Evolutionary conservation across 2,329 filamentous ascomycete species (phyloP).

Genomic region (Ophioceras dolichostomum): DNA sequence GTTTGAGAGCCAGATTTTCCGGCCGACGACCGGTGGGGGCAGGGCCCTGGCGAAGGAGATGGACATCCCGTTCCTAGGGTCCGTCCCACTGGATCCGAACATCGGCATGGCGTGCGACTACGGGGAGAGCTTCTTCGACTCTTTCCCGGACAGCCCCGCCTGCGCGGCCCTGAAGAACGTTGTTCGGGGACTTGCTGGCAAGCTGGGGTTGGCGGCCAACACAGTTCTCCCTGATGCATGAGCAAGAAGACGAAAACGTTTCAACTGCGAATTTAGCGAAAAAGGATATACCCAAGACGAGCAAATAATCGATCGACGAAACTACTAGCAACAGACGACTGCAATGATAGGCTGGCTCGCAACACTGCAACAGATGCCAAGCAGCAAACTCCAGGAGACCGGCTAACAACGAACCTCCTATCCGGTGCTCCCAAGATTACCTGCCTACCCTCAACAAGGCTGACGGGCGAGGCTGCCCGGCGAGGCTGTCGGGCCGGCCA

Average conservation of each 20-base stretch:
- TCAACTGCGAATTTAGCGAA: too few relatives aligned
- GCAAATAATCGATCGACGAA: too few relatives aligned
- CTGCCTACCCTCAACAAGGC: too few relatives aligned
- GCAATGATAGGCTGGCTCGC: too few relatives aligned
- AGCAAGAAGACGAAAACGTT: constrained; percentile 12
- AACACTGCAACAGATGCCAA: too few relatives aligned
- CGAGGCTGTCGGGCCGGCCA: too few relatives aligned
- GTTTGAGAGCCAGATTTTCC: constrained; percentile 74
- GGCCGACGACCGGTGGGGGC: constrained; percentile 81
- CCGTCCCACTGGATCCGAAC: constrained; percentile 81
- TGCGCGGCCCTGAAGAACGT: constrained; percentile 72
- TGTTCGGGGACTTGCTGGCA: constrained; percentile 56
- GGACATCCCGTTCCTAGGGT: constrained; percentile 76
- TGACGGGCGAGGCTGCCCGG: background rate
- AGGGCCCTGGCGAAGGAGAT: constrained; percentile 71
- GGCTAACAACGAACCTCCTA: too few relatives aligned
- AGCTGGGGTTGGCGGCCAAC: constrained; percentile 51
- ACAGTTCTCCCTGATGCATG: constrained; percentile 31
- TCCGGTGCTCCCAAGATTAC: too few relatives aligned
- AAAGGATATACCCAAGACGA: too few relatives aligned
- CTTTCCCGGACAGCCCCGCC: constrained; percentile 85
- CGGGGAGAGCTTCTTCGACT: constrained; percentile 93
- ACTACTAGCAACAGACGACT: too few relatives aligned
- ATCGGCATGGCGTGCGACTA: constrained; percentile 97
- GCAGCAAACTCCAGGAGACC: too few relatives aligned